phyloP scores from a whole-genome alignment of 2,329 filamentous ascomycete species.

The Phialocephala subalpina region DNA sequence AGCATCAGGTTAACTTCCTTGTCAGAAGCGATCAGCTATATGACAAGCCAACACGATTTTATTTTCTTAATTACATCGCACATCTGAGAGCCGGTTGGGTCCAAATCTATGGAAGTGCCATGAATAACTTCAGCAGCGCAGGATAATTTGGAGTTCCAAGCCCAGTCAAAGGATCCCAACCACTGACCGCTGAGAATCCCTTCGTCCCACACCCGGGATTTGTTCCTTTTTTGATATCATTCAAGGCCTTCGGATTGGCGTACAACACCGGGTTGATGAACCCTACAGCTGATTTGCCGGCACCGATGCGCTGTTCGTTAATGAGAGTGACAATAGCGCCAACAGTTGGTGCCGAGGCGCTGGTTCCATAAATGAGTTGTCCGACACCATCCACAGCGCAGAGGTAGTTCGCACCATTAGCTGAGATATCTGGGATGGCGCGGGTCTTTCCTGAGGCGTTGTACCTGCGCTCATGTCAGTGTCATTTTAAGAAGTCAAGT shows the following conservation, averaged over 20 bases:
- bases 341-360: not conserved
- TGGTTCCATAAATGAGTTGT: not conserved
- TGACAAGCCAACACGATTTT: no score
- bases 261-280: slow-evolving; percentile 48
- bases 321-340: slow-evolving; percentile 53
- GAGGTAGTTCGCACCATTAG: slow-evolving; percentile 3
- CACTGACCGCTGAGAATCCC: slow-evolving; percentile 44
- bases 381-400: not conserved
- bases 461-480: not conserved
- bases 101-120: slow-evolving; percentile 27
- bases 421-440: not conserved
- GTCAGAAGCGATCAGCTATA: no score
- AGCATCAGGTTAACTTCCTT: no score
- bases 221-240: slow-evolving; percentile 45
- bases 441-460: not conserved
- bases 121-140: slow-evolving; percentile 31
- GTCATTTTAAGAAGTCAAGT: not conserved
- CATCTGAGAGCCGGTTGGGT: no score
- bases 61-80: no score
- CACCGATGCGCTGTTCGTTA: slow-evolving; percentile 48
- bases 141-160: slow-evolving; percentile 42
- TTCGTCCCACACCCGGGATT: slow-evolving; percentile 44
- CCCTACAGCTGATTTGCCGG: slow-evolving; percentile 46
- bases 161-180: slow-evolving; percentile 46
- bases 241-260: slow-evolving; percentile 39